Evolutionary conservation across 306 rosid genomes (phyloP), one percentile per base, ranked within the genome.

Genomic region (Clitoria ternatea): DNA sequence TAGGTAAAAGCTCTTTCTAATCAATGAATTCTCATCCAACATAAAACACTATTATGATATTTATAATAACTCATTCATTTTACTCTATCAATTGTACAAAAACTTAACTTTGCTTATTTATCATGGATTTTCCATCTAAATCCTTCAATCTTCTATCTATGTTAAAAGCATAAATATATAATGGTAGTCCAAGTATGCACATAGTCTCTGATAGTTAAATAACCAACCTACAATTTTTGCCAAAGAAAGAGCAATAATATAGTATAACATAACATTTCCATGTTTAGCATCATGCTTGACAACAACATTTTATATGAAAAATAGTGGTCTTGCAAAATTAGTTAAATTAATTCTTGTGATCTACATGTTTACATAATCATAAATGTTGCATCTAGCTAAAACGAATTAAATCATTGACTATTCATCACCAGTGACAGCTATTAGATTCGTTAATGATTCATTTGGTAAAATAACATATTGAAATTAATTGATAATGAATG

Each of bases 361-460:
- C 19, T 52, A 44, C 74, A 55, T 54, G 70, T 75, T 75, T 43
- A 53, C 45, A n/a, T 50, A 55, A 64, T 70, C 54, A 69, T 48
- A 47, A n/a, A n/a, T 8, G 27, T 45, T 70, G 53, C 77, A 69
- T 61, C 63, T 64, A 64, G 70, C 66, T 72, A 43, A 55, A 78
- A 78, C 47, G 30, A 56, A 65, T 72, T 63, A 43, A 54, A 59
- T 57, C 40, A 78, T 64, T 33, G 47, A 45, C 30, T 47, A n/a
- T 69, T 22, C 71, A 73, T 65, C 70, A 66, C 59, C 40, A 57
- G 4, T 47, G 75, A 50, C 71, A 79, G 75, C 66, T 66, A 57
- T 43, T 57, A 50, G 70, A 64, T 48, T 61, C 20, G 60, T 43
- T 71, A 72, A 67, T 17, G 22, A 72, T 77, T 44, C 76, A 72